Percentiles rank a stretch among this genome's conserved stretches.
These are phyloP conservation scores for Rhizopogon roseolus DNA, from an alignment of 768 basidiomycete genomes.

Conservation along the genomic window DNA sequence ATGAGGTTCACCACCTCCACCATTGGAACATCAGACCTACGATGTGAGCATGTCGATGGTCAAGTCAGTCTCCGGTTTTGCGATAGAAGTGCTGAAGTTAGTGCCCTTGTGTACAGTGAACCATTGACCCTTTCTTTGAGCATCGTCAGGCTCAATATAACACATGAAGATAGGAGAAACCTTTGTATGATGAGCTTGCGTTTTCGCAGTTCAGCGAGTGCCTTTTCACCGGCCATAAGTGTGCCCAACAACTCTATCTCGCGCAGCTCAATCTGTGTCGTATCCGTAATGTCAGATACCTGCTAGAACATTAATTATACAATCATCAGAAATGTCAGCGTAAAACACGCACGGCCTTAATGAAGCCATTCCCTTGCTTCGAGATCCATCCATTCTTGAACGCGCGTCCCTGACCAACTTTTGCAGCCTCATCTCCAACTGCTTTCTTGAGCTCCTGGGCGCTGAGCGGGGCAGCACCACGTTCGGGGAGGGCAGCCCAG, in stretches of 20 bases:
- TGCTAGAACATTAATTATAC: constrained; percentile 24
- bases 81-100: constrained; percentile 84
- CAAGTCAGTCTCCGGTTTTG: constrained; percentile 93
- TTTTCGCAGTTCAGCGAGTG: constrained; percentile 83
- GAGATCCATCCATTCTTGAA: constrained; percentile 97
- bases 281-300: constrained; percentile 65
- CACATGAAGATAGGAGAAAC: constrained; percentile 32
- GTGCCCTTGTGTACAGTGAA: constrained; percentile 84
- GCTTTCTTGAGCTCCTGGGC: constrained; percentile 63
- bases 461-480: constrained; percentile 66
- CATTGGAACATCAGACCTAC: constrained; percentile 41
- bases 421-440: constrained; percentile 85
- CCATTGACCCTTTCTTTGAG: constrained; percentile 86
- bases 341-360: constrained; percentile 65
- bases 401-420: constrained; percentile 91
- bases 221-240: constrained; percentile 71
- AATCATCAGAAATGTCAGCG: neutral
- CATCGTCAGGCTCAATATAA: constrained; percentile 2
- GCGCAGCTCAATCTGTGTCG: constrained; percentile 67
- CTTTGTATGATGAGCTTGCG: constrained; percentile 84
- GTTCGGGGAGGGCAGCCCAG: constrained; percentile 76
- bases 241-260: constrained; percentile 73
- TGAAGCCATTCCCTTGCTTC: constrained; percentile 84
- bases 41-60: constrained; percentile 93
- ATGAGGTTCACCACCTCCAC: neutral